Percentiles rank a stretch among this genome's conserved stretches.
These are phyloP conservation scores for Syzygium jambos DNA, from an alignment of 345 rosid genomes.

Conservation along the genomic window DNA sequence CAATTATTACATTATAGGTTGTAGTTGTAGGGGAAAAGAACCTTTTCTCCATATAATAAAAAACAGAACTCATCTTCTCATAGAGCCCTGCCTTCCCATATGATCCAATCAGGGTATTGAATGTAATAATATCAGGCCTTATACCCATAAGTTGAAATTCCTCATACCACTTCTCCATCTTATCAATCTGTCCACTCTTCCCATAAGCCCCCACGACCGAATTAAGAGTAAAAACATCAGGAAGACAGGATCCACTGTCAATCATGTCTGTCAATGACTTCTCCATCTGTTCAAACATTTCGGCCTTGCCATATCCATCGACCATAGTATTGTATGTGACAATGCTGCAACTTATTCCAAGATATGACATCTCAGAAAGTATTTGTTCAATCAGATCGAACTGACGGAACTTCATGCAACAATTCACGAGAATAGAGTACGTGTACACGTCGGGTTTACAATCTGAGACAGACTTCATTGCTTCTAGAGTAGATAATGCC, in stretches of 20 bases:
- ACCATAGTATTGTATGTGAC: slow-evolving; percentile 68
- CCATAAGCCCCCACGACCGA: slow-evolving; percentile 70
- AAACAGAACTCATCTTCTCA: slow-evolving; percentile 55
- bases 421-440: slow-evolving; percentile 47
- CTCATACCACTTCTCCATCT: slow-evolving; percentile 74
- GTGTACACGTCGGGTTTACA: slow-evolving; percentile 78
- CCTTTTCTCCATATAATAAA: slow-evolving; percentile 64
- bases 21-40: slow-evolving; percentile 39
- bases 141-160: slow-evolving; percentile 79
- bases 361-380: slow-evolving; percentile 67
- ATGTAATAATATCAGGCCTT: slow-evolving; percentile 55
- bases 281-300: slow-evolving; percentile 70
- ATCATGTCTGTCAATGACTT: slow-evolving; percentile 51
- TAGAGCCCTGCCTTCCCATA: slow-evolving; percentile 58
- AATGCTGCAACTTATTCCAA: slow-evolving; percentile 44
- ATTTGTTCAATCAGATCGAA: slow-evolving; percentile 45
- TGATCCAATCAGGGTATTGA: slow-evolving; percentile 55
- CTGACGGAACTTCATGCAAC: slow-evolving; percentile 39
- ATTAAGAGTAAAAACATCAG: slow-evolving; percentile 67
- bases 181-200: slow-evolving; percentile 32
- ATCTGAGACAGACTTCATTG: slow-evolving; percentile 61
- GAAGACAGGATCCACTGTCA: slow-evolving; percentile 47
- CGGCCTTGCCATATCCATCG: slow-evolving; percentile 72
- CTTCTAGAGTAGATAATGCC: slow-evolving; percentile 48
- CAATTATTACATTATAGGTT: slow-evolving; percentile 62